phyloP scores from a whole-genome alignment of 1,284 basidiomycete species.

The Amylostereum areolatum region DNA sequence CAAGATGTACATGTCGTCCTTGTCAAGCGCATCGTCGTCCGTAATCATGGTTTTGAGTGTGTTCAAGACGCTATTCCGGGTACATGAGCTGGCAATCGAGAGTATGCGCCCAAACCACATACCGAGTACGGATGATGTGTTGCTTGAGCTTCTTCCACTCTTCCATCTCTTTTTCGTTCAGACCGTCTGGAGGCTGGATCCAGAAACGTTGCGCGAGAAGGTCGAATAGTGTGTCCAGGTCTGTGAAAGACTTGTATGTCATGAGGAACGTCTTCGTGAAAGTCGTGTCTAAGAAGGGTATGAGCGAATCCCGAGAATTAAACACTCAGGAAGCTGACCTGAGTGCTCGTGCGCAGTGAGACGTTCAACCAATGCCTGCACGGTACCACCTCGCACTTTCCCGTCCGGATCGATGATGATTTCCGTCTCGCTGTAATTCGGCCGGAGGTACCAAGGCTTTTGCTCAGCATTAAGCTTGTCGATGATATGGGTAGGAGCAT shows the following conservation, averaged over 20 bases:
- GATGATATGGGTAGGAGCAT: conserved; percentile 45
- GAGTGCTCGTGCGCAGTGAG: conserved; percentile 86
- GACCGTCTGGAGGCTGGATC: conserved; percentile 68
- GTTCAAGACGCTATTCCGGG: conserved; percentile 63
- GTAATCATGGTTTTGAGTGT: conserved; percentile 77
- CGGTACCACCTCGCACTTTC: conserved; percentile 81
- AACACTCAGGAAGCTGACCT: conserved; percentile 40
- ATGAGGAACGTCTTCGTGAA: conserved; percentile 94
- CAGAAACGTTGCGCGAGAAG: conserved; percentile 83
- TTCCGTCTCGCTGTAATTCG: conserved; percentile 75
- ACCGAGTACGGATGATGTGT: conserved; percentile 85
- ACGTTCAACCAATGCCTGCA: conserved; percentile 81
- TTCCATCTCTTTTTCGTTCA: conserved; percentile 61
- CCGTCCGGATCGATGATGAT: conserved; percentile 83
- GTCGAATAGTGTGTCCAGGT: conserved; percentile 79
- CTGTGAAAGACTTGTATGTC: conserved; percentile 96
- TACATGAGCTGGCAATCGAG: conserved; percentile 5
- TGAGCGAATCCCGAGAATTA: conserved; percentile 2
- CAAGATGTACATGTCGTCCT: conserved; percentile 74
- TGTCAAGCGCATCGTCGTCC: conserved; percentile 77
- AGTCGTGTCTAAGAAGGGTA: conserved; percentile 51
- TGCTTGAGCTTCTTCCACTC: conserved; percentile 91
- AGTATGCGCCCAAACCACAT: conserved; percentile 19
- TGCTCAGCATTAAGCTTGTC: conserved; percentile 45
- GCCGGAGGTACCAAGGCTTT: conserved; percentile 83